A percentile compares a stretch with the other conserved stretches of the same genome.
These are phyloP conservation scores for Ceratobasidium papillatum DNA, from an alignment of 1,284 basidiomycete species.

Conservation along the genomic window DNA sequence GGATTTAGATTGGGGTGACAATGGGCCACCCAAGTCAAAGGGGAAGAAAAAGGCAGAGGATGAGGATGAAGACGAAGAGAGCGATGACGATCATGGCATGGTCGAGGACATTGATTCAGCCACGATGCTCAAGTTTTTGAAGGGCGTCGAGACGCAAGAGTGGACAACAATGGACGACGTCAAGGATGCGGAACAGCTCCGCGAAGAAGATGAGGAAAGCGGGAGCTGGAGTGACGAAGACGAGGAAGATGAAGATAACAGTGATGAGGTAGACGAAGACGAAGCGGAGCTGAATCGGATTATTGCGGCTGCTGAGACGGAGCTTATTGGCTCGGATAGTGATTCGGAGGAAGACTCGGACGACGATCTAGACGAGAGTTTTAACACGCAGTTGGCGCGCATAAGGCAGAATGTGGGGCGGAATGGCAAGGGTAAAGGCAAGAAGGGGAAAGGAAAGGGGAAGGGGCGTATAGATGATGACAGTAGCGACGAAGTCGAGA, in stretches of 20 bases:
- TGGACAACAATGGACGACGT: conserved; percentile 74
- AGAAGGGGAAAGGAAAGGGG: conserved; percentile 35
- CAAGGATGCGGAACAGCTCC: conserved; percentile 62
- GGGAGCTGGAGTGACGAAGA: conserved; percentile 61
- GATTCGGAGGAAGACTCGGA: conserved; percentile 47
- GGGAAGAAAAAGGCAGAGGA: conserved; percentile 43
- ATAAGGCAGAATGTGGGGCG: conserved; percentile 23
- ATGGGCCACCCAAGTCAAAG: conserved; percentile 28
- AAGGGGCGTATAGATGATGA: conserved; percentile 24
- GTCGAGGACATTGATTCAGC: conserved; percentile 47
- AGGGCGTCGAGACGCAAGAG: conserved; percentile 55
- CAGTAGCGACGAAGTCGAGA: conserved; percentile 47
- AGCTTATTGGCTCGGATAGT: conserved; percentile 16
- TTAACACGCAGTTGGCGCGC: conserved; percentile 27
- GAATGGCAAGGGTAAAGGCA: conserved; percentile 20
- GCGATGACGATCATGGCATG: conserved; percentile 32
- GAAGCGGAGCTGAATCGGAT: conserved; percentile 54
- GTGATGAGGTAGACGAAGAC: conserved; percentile 48
- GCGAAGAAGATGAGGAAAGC: conserved; percentile 60
- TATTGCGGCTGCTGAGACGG: conserved; percentile 51
- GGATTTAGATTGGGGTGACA: conserved; percentile 72
- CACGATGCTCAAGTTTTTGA: conserved; percentile 58
- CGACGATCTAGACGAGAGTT: conserved; percentile 48
- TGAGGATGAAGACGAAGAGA: conserved; percentile 48
- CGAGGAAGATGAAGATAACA: conserved; percentile 37